phyloP scores from a whole-genome alignment of 495 filamentous ascomycete genomes.

The Glarea lozoyensis region DNA sequence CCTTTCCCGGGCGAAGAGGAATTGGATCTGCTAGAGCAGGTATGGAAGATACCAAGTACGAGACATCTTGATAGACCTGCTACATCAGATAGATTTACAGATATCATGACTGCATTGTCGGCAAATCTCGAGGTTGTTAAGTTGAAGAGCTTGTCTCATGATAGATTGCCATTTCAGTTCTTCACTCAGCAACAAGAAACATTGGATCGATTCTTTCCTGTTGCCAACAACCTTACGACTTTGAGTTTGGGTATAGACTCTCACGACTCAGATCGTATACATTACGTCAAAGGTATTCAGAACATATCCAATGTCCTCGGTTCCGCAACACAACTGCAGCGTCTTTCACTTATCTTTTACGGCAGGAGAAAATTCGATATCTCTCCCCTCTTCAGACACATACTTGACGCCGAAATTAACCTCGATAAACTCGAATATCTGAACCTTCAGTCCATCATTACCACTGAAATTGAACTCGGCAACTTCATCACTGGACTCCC shows the following conservation, averaged over 20 bases:
- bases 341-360: conserved; percentile 4
- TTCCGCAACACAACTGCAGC: conserved; percentile 1
- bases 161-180: conserved; percentile 17
- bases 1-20: conserved; percentile 10
- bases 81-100: conserved; percentile 12
- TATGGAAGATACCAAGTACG: conserved; percentile 16
- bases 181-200: conserved; percentile 11
- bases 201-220: conserved; percentile 2
- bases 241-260: conserved; percentile 12
- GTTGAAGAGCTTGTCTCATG: conserved; percentile 10
- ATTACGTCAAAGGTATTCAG: conserved; percentile 5
- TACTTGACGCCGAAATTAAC: background rate
- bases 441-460: background rate
- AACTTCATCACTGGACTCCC: conserved; percentile 2
- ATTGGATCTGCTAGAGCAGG: conserved; percentile 6
- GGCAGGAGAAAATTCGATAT: conserved; percentile 13
- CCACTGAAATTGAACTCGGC: conserved; percentile 3
- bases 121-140: background rate
- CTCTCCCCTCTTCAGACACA: background rate
- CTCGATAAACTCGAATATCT: conserved; percentile 2
- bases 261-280: conserved; percentile 13
- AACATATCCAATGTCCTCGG: conserved; percentile 6
- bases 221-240: conserved; percentile 4
- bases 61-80: conserved; percentile 10
- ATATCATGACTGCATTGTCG: conserved; percentile 4